Evolutionary conservation across 441 rosid species (phyloP).

Genomic region (Erodium moschatum): DNA sequence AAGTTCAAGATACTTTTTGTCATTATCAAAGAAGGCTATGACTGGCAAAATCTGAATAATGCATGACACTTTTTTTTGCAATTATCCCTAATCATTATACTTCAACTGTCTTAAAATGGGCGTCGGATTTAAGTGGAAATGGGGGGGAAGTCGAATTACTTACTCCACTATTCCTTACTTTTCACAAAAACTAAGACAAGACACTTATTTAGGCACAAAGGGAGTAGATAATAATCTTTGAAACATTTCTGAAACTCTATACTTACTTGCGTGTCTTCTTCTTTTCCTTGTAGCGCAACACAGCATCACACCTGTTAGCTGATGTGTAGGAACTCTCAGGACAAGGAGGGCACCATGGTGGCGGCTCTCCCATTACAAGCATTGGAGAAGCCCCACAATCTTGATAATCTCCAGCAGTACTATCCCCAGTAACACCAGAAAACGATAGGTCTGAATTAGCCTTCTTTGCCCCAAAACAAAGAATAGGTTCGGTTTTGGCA

Average conservation of each 20-base stretch:
- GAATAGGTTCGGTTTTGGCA: conserved; percentile 75
- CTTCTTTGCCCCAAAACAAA: conserved; percentile 46
- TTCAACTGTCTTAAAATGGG: background rate
- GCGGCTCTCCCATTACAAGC: conserved; percentile 81
- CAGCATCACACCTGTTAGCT: conserved; percentile 69
- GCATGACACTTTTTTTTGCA: no score
- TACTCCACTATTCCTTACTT: background rate
- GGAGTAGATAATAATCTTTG: background rate
- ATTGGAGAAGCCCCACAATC: conserved; percentile 82
- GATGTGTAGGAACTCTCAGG: conserved; percentile 49
- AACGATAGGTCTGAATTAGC: conserved; percentile 73
- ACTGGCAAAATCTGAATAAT: no score
- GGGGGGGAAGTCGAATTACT: no score
- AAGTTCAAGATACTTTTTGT: no score
- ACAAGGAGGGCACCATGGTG: conserved; percentile 62
- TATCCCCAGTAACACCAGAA: conserved; percentile 86
- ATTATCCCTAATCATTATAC: background rate
- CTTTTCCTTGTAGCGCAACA: conserved; percentile 94
- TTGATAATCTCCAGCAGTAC: conserved; percentile 71
- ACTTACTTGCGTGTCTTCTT: conserved; percentile 91
- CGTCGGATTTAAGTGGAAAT: background rate
- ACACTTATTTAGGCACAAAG: background rate
- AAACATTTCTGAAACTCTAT: background rate
- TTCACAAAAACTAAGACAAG: background rate
- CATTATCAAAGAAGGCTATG: no score